Evolutionary conservation across 1,284 basidiomycete genomes (phyloP).

Genomic region (Leccinum angustisporum): DNA sequence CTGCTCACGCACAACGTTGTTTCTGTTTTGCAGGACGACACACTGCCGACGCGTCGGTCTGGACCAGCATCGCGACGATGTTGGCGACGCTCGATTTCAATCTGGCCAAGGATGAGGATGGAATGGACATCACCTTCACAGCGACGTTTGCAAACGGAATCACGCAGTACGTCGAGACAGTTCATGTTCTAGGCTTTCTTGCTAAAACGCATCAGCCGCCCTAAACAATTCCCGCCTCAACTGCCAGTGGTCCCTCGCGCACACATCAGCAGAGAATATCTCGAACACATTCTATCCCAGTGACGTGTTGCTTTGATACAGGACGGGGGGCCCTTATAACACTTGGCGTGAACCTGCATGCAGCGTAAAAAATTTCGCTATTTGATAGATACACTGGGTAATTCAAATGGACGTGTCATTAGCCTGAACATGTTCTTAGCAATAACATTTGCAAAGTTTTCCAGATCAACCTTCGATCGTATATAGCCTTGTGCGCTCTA

Average conservation of each 20-base stretch:
- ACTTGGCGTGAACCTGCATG: background rate
- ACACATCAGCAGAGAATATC: background rate
- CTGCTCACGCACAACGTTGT: background rate
- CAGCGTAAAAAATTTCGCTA: no score
- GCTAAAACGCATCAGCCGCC: background rate
- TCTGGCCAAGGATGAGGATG: slow-evolving; percentile 15
- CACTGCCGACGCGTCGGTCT: slow-evolving; percentile 21
- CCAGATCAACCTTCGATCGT: no score
- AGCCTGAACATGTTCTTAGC: no score
- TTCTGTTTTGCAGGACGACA: slow-evolving; percentile 11
- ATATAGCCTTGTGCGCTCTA: background rate
- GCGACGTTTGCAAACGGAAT: slow-evolving; percentile 8
- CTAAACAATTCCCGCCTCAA: background rate
- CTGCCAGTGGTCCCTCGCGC: background rate
- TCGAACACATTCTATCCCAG: background rate
- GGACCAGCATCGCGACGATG: slow-evolving; percentile 21
- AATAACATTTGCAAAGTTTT: no score
- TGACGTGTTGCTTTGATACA: background rate
- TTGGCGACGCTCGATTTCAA: slow-evolving; percentile 19
- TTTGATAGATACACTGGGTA: no score
- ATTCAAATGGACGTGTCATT: no score
- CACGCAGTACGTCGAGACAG: slow-evolving; percentile 5
- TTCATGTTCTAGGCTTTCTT: background rate
- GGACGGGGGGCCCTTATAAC: no score
- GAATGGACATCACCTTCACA: slow-evolving; percentile 12